Evolutionary conservation across 495 filamentous ascomycete species (phyloP).

Genomic region (Astrocystis sublimbata): DNA sequence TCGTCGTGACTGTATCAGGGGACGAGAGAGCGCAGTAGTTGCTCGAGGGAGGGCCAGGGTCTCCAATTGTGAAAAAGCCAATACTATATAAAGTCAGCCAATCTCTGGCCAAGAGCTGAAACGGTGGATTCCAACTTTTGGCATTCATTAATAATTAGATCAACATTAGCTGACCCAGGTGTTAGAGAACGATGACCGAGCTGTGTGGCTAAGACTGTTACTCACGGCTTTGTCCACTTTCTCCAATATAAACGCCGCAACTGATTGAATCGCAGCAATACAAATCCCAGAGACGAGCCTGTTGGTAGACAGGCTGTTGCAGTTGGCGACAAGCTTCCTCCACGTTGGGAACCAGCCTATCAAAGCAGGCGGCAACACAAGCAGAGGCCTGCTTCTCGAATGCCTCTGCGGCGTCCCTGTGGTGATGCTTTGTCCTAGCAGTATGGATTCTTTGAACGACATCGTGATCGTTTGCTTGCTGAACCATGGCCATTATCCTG

Average conservation of each 20-base stretch:
- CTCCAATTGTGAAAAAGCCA: slow-evolving; percentile 38
- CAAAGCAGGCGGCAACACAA: slow-evolving; percentile 27
- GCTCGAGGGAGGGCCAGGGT: slow-evolving; percentile 40
- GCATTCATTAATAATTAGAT: slow-evolving; percentile 50
- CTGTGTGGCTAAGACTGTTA: slow-evolving; percentile 18
- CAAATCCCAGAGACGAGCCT: slow-evolving; percentile 36
- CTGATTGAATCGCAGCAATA: slow-evolving; percentile 49
- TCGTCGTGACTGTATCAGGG: not conserved
- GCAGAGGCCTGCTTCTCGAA: slow-evolving; percentile 20
- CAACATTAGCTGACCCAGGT: slow-evolving; percentile 40
- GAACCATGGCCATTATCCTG: slow-evolving; percentile 20
- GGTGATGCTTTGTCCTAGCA: slow-evolving; percentile 1
- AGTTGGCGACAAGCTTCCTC: slow-evolving; percentile 29
- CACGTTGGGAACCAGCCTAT: slow-evolving; percentile 25
- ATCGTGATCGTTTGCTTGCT: slow-evolving; percentile 5
- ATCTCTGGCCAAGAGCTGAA: not conserved
- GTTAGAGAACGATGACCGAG: slow-evolving; percentile 26
- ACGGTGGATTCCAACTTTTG: slow-evolving; percentile 39
- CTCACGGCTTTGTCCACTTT: slow-evolving; percentile 46
- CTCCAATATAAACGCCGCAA: slow-evolving; percentile 44
- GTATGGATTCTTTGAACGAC: not conserved
- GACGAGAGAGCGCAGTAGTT: slow-evolving; percentile 14
- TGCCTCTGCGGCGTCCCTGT: slow-evolving; percentile 11
- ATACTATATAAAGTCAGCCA: slow-evolving; percentile 28
- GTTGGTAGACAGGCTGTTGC: slow-evolving; percentile 20